Evolutionary conservation across 495 filamentous ascomycete species (phyloP), one percentile per base, ranked within the genome.

Genomic region (Penicillium roqueforti): DNA sequence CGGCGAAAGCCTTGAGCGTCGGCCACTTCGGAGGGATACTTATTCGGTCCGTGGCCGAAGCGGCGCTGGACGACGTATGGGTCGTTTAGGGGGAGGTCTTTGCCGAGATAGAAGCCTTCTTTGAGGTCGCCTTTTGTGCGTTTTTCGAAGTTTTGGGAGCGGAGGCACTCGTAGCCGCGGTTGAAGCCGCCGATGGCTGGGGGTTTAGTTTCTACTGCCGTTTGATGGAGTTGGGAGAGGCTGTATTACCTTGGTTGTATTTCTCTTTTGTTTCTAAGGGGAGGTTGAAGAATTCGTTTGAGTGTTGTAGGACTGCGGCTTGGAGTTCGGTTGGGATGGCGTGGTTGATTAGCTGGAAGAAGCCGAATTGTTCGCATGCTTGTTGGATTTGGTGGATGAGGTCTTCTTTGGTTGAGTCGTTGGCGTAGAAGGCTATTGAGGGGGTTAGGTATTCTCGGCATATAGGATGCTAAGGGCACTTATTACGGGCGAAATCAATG

Each of bases 261-360:
- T 58, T 62, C 23, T 63, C 59, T 47, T 75, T 74, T 9, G 57
- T 86, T 52, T 89, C 84, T 45, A 72, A 56, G 22, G 87, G 85
- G 45, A 95, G 80, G 54, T 86, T 80, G 66, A 95, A 95, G 66
- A 96, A 89, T 6, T 74, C 78, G 48, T 80, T 80, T 9, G 83
- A 83, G 59, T 91, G 80, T 18, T 74, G 55, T 47, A 89, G 80
- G 9, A 93, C 86, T 47, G 82, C 69, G 22, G 79, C 57, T 59
- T 87, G 83, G 34, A 92, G 68, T 44, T 78, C 72, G n/a, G 83
- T 75, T 28, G 85, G 74, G 39, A 95, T 83, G 7, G 86, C 87
- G 16, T 88, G 86, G 61, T 95, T 89, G 57, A 83, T 83, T 46
- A 95, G 78, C 60, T 95, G 95, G 43, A 95, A 70, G 62, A 95